Evolutionary conservation across 768 basidiomycete genomes (phyloP), one percentile per base, ranked within the genome.

Genomic region (Guyanaporus albipodus): DNA sequence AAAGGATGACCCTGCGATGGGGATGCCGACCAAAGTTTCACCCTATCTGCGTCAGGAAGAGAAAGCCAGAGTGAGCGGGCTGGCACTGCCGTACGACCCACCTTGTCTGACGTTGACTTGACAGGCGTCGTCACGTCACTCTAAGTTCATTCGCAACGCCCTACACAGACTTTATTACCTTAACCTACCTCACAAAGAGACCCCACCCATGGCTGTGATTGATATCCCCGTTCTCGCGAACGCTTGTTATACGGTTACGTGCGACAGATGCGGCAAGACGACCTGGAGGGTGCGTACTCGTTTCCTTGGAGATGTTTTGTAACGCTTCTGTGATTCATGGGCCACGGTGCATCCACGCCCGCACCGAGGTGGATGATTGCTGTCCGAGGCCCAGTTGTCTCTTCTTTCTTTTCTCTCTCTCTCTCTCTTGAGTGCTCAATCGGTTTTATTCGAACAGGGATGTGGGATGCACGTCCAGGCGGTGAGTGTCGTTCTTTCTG

Each of bases 381-480:
- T 40, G 34, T 52, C 48, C 22, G 48, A 47, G 48, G 44, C 38
- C 34, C n/a, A n/a, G n/a, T n/a, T n/a, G n/a, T n/a, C n/a, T n/a
- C n/a, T n/a, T n/a, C n/a, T n/a, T n/a, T n/a, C n/a, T n/a, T n/a
- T n/a, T n/a, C n/a, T n/a, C n/a, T n/a, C n/a, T n/a, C n/a, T 29
- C 23, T 34, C 21, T 34, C 23, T 38, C 37, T 27, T 42, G 4
- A 32, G 28, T 52, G 45, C 46, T 57, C n/a, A 26, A 57, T 26
- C 28, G 18, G 21, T 21, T 22, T 41, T 40, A 2, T 19, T 51
- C 40, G 31, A 33, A 55, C 70, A 87, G 86, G 86, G 86, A 40
- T 88, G 86, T 52, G 86, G 86, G 9, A 56, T 57, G 48, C 86
- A 88, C 65, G 77, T 75, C 59, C 80, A 85, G 42, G 49, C 67